phyloP scores from a whole-genome alignment of 1,284 basidiomycete genomes.

The Melampsora medusae region DNA sequence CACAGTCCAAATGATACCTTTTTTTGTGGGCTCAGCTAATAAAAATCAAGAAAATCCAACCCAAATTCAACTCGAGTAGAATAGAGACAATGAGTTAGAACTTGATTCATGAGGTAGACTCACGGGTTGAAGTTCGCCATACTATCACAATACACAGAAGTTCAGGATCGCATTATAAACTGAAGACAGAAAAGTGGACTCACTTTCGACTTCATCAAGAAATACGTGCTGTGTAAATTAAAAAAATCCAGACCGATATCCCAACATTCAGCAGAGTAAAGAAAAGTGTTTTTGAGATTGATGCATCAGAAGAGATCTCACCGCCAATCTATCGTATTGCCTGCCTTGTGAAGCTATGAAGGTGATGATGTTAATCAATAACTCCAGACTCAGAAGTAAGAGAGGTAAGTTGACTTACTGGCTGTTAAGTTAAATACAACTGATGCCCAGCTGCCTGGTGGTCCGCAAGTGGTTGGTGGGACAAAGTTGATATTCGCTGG shows the following conservation, averaged over 20 bases:
- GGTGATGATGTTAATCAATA: background rate
- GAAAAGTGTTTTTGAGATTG: too few species aligned
- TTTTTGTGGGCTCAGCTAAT: constrained; percentile 32
- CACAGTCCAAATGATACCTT: constrained; percentile 42
- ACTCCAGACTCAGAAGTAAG: background rate
- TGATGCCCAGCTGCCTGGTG: constrained; percentile 34
- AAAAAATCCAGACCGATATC: too few species aligned
- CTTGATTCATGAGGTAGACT: background rate
- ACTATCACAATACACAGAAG: background rate
- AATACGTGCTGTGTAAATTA: constrained; percentile 8
- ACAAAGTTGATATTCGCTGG: constrained; percentile 14
- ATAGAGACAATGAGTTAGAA: too few species aligned
- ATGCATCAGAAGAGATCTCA: background rate
- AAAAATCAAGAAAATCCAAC: background rate
- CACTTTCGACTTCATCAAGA: constrained; percentile 31
- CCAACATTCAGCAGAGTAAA: too few species aligned
- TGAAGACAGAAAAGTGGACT: background rate
- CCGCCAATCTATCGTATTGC: constrained; percentile 42
- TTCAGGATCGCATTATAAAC: background rate
- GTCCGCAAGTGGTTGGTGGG: constrained; percentile 30
- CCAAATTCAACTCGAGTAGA: too few species aligned
- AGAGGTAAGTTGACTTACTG: constrained; percentile 11
- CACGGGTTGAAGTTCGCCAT: constrained; percentile 42
- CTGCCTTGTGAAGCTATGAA: constrained; percentile 19
- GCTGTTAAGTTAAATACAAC: constrained; percentile 36